These are phyloP conservation scores for Euphorbia tirucalli DNA, from an alignment of 345 rosid species.

Conservation along the genomic window DNA sequence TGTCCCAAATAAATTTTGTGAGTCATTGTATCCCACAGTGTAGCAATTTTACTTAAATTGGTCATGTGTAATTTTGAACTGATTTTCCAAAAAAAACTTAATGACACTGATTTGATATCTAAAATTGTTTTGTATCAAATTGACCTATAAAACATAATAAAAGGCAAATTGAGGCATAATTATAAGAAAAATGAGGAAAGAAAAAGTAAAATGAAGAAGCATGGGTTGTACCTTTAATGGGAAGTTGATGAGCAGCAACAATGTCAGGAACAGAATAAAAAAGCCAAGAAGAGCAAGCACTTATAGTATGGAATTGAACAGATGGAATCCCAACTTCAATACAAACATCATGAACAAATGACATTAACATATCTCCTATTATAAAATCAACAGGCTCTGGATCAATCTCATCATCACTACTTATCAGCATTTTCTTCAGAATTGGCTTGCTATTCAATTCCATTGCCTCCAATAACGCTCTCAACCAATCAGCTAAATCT, in stretches of 20 bases:
- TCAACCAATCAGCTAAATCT: conserved; percentile 15
- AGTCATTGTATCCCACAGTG: no score
- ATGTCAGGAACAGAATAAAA: conserved; percentile 32
- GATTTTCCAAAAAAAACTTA: no score
- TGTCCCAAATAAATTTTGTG: no score
- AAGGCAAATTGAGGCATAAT: no score
- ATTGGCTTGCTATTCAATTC: conserved; percentile 2
- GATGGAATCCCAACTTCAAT: conserved; percentile 32
- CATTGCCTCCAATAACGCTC: conserved; percentile 16
- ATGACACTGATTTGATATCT: no score
- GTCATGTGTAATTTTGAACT: no score
- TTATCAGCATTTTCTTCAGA: conserved; percentile 28
- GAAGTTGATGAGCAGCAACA: conserved; percentile 42
- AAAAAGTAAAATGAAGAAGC: no score
- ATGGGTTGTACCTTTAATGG: conserved; percentile 31
- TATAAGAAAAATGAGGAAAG: not conserved
- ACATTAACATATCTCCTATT: conserved; percentile 37
- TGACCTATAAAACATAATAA: no score
- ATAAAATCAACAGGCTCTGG: conserved; percentile 30
- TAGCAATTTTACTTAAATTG: no score
- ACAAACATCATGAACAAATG: conserved; percentile 29
- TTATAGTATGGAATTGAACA: conserved; percentile 26
- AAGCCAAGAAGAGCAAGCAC: not conserved
- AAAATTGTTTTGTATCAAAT: no score
- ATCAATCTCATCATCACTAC: not conserved